Conservation (phyloP, 225 moss, liverwort and hornwort genomes). For the Anthoceros angustus region DNA sequence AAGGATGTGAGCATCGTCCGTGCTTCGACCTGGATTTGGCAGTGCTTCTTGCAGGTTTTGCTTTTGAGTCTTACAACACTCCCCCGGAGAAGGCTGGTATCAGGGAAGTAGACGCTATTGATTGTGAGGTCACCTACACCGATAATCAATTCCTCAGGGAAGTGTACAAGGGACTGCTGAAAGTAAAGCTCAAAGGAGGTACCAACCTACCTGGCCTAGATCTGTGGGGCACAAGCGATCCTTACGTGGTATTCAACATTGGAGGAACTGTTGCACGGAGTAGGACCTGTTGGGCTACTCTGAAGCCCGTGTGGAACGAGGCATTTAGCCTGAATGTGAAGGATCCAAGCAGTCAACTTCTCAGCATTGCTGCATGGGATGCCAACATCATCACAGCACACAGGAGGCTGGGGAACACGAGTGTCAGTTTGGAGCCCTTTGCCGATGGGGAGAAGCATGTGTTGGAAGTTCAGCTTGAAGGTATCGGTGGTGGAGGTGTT, state of each 20-base stretch:
- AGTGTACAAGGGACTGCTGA: slow-evolving; percentile 51
- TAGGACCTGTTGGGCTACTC: slow-evolving; percentile 51
- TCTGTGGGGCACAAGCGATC: slow-evolving; percentile 89
- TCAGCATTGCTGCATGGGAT: slow-evolving; percentile 88
- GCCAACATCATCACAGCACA: slow-evolving; percentile 63
- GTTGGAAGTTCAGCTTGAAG: slow-evolving; percentile 47
- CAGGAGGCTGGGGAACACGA: slow-evolving; percentile 63
- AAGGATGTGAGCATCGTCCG: slow-evolving; percentile 19
- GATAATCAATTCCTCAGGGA: slow-evolving; percentile 47
- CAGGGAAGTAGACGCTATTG: slow-evolving; percentile 38
- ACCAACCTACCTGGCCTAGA: slow-evolving; percentile 65
- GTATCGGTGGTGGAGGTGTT: slow-evolving; percentile 65
- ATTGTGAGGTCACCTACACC: slow-evolving; percentile 46
- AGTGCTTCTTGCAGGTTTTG: slow-evolving; percentile 71
- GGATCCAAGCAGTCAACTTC: slow-evolving; percentile 28
- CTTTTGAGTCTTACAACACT: slow-evolving; percentile 78
- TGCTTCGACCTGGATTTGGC: slow-evolving; percentile 66
- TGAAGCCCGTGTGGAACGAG: slow-evolving; percentile 86
- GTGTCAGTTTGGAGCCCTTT: slow-evolving; percentile 39
- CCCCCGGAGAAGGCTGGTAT: slow-evolving; percentile 49
- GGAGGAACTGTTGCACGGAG: slow-evolving; percentile 48
- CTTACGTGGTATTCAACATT: slow-evolving; percentile 51
- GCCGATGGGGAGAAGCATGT: slow-evolving; percentile 60
- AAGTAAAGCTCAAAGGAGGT: slow-evolving; percentile 49
- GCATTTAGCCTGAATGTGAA: slow-evolving; percentile 54